Percentiles rank a stretch among this genome's conserved stretches.
Evolutionary conservation across 2,329 filamentous ascomycete species (phyloP).

Genomic region (Paracorniculantispora psalliotae): DNA sequence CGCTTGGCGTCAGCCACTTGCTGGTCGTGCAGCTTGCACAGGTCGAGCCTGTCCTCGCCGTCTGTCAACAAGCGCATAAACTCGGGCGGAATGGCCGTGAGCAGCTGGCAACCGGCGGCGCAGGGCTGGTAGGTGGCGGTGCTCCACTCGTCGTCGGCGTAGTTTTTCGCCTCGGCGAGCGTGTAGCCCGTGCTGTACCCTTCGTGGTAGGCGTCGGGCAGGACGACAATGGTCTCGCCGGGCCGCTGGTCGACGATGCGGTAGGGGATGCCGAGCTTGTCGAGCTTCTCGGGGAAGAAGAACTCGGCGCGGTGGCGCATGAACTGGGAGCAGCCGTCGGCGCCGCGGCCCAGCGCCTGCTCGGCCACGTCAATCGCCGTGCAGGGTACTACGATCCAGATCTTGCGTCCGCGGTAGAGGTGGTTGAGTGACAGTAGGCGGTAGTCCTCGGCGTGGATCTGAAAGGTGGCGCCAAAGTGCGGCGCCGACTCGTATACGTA

Average conservation of each 20-base stretch:
- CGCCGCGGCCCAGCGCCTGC: constrained; percentile 27
- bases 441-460: constrained; percentile 37
- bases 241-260: constrained; percentile 35
- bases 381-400: constrained; percentile 35
- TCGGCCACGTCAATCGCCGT: constrained; percentile 32
- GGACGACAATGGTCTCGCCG: constrained; percentile 35
- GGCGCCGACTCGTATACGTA: constrained; percentile 37
- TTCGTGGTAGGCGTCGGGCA: constrained; percentile 37
- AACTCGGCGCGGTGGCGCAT: constrained; percentile 38
- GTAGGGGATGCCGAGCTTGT: constrained; percentile 33
- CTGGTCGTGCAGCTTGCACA: constrained; percentile 26
- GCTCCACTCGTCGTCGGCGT: constrained; percentile 33
- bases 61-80: constrained; percentile 27
- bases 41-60: constrained; percentile 29
- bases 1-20: not conserved
- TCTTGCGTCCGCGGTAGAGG: constrained; percentile 35
- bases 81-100: constrained; percentile 32
- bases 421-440: constrained; percentile 35
- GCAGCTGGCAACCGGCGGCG: constrained; percentile 27
- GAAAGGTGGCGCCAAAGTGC: constrained; percentile 35
- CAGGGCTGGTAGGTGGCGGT: constrained; percentile 33
- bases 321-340: constrained; percentile 32
- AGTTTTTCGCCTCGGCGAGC: constrained; percentile 37
- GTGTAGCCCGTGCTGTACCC: constrained; percentile 39
- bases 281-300: constrained; percentile 35